Conservation (phyloP, 768 basidiomycete species). For the Boletus vinaceobasis region DNA sequence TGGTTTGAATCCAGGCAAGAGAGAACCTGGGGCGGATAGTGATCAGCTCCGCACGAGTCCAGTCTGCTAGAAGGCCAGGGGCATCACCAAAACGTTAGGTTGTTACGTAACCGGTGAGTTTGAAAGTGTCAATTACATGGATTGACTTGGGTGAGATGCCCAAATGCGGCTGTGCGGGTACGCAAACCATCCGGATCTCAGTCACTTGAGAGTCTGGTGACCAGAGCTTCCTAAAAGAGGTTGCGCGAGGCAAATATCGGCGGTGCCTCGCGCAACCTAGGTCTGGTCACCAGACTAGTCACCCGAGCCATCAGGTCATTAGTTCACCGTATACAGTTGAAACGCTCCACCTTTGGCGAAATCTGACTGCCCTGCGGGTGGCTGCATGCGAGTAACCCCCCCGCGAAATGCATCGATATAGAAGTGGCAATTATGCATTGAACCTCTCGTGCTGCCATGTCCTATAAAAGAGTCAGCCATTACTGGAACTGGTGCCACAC, state of each 20-base stretch:
- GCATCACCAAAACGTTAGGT: not conserved
- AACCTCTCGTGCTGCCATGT: slow-evolving; percentile 1
- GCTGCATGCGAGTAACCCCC: not conserved
- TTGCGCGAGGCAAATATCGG: too few relatives aligned
- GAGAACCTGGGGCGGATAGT: not conserved
- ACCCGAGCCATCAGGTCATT: not conserved
- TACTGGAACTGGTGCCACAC: not conserved
- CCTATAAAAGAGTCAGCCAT: not conserved
- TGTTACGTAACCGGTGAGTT: not conserved
- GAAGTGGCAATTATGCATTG: not conserved
- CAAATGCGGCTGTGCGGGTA: not conserved
- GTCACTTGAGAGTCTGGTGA: too few relatives aligned
- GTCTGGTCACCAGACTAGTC: too few relatives aligned
- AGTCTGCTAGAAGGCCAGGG: not conserved
- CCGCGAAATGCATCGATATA: slow-evolving; percentile 3
- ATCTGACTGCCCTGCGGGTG: not conserved
- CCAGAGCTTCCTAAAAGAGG: too few relatives aligned
- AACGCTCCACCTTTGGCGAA: slow-evolving; percentile 1
- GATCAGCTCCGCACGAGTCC: not conserved
- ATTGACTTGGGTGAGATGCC: not conserved
- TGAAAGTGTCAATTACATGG: not conserved
- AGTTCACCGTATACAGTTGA: slow-evolving; percentile 5
- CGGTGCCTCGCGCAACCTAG: too few relatives aligned
- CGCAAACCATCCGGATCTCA: slow-evolving; percentile 12
- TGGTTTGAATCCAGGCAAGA: not conserved